These are phyloP conservation scores for Boletus coccyginus DNA, from an alignment of 768 basidiomycete genomes.

Conservation along the genomic window DNA sequence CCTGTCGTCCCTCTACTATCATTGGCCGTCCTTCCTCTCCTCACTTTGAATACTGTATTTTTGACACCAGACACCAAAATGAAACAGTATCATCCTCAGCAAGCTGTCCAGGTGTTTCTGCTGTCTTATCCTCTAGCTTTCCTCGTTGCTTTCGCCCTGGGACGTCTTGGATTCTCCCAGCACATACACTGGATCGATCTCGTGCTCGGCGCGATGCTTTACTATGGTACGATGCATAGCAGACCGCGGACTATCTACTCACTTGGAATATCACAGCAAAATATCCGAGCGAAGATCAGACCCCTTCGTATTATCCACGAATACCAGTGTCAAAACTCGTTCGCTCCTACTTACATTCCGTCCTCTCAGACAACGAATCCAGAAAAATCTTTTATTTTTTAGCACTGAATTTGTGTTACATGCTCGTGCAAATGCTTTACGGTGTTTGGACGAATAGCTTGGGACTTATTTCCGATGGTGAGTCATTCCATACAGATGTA, in stretches of 20 bases:
- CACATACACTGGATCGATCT: constrained; percentile 58
- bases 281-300: constrained; percentile 47
- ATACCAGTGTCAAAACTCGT: constrained; percentile 54
- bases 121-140: constrained; percentile 56
- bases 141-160: constrained; percentile 50
- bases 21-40: constrained; percentile 56
- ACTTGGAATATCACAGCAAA: constrained; percentile 38
- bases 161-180: constrained; percentile 63
- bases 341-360: constrained; percentile 81
- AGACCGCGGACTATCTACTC: constrained; percentile 1
- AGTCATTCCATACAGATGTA: constrained; percentile 18
- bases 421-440: constrained; percentile 96
- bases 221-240: constrained; percentile 50
- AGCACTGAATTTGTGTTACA: constrained; percentile 90
- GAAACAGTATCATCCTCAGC: constrained; percentile 45
- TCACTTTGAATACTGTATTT: constrained; percentile 63
- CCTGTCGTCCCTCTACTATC: constrained; percentile 56
- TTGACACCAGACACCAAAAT: constrained; percentile 49
- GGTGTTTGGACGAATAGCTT: constrained; percentile 98
- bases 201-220: constrained; percentile 54
- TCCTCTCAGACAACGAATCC: constrained; percentile 88
- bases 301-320: constrained; percentile 42
- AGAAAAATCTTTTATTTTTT: constrained; percentile 97
- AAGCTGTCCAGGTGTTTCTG: constrained; percentile 54
- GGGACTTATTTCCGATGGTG: constrained; percentile 95